Evolutionary conservation across 1,284 basidiomycete genomes (phyloP).

Genomic region (Lignosus rhinocerotis): DNA sequence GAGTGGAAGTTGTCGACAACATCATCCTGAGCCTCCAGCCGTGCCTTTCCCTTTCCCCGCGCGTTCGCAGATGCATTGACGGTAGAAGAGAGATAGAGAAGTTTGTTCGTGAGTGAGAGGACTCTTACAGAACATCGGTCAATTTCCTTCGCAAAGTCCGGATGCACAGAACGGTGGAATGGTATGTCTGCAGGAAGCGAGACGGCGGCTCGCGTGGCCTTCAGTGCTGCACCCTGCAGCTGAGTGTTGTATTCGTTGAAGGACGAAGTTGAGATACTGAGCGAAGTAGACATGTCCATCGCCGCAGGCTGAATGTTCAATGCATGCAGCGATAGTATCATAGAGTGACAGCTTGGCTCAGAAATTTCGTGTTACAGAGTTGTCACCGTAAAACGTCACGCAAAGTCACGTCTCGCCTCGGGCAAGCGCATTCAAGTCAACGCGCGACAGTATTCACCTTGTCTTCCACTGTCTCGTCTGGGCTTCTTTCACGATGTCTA

Average conservation of each 20-base stretch:
- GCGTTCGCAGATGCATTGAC: slow-evolving; percentile 34
- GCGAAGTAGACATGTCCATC: slow-evolving; percentile 12
- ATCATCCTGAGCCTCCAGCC: slow-evolving; percentile 71
- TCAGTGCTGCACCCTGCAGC: slow-evolving; percentile 59
- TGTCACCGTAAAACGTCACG: neutral
- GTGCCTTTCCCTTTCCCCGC: slow-evolving; percentile 50
- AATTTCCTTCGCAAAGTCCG: slow-evolving; percentile 63
- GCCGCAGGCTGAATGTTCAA: neutral
- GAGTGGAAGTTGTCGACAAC: slow-evolving; percentile 79
- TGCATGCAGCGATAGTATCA: too few relatives aligned
- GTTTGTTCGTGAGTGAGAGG: slow-evolving; percentile 60
- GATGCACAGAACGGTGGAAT: slow-evolving; percentile 86
- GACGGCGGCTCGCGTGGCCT: slow-evolving; percentile 59
- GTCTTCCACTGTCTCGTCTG: neutral
- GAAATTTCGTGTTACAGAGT: slow-evolving; percentile 10
- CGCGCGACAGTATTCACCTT: neutral
- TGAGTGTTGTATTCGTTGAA: slow-evolving; percentile 48
- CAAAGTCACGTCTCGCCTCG: neutral
- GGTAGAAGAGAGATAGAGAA: slow-evolving; percentile 57
- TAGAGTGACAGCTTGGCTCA: neutral
- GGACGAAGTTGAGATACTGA: slow-evolving; percentile 11
- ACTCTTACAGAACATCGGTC: slow-evolving; percentile 64
- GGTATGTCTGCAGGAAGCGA: slow-evolving; percentile 68
- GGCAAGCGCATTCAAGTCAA: slow-evolving; percentile 2
- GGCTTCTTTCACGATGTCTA: slow-evolving; percentile 52